phyloP scores from a whole-genome alignment of 176 grass and related monocot genomes.

The Echinochloa phyllopogon region DNA sequence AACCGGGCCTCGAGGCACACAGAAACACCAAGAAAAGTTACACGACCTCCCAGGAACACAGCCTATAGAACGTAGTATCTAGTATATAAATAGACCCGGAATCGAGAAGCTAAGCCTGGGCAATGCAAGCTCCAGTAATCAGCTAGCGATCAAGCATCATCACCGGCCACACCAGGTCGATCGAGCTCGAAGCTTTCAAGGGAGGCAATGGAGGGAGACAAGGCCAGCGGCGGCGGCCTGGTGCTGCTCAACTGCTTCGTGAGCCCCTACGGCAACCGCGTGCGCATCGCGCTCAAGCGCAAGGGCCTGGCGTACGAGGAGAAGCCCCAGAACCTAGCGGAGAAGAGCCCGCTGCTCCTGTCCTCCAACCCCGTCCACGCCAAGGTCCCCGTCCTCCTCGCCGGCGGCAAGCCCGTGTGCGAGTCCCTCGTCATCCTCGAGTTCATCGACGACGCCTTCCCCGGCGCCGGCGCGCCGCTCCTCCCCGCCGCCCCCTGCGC shows the following conservation, averaged over 20 bases:
- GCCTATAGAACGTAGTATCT: neutral
- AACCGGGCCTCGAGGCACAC: neutral
- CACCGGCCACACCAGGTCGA: neutral
- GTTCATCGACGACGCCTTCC: conserved; percentile 65
- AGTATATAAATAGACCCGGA: neutral
- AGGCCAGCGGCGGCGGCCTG: conserved; percentile 16
- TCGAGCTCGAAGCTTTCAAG: conserved; percentile 8
- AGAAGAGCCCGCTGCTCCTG: conserved; percentile 68
- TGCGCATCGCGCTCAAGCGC: conserved; percentile 54
- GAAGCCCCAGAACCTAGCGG: conserved; percentile 51
- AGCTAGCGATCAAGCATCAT: neutral
- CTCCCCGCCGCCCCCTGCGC: conserved; percentile 55
- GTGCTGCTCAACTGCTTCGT: conserved; percentile 61
- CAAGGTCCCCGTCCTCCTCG: conserved; percentile 68
- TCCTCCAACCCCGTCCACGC: conserved; percentile 72
- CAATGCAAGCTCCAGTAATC: neutral
- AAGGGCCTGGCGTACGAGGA: conserved; percentile 83
- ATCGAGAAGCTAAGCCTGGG: neutral
- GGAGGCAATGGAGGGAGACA: conserved; percentile 32
- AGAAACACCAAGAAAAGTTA: neutral
- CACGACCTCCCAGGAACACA: neutral
- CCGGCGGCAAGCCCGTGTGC: conserved; percentile 57
- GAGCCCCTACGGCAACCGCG: conserved; percentile 70
- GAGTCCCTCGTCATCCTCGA: conserved; percentile 67
- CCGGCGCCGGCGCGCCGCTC: conserved; percentile 34